Evolutionary conservation across 202 grass and related monocot genomes (phyloP), one percentile per base, ranked within the genome.

Genomic region (Elaeis oleifera): DNA sequence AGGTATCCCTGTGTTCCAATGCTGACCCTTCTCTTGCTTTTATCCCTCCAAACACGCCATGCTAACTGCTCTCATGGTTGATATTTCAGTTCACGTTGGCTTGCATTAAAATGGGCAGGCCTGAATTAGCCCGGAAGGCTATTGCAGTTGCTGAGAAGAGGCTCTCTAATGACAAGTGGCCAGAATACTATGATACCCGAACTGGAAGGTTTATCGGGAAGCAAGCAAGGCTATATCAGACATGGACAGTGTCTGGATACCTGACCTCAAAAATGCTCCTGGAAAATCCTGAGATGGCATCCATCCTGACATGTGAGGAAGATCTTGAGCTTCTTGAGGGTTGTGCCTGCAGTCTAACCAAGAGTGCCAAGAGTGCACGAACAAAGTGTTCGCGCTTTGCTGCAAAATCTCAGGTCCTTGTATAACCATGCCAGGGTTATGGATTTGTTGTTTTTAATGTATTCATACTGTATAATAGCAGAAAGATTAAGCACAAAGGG

Each of bases 171-270:
- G 94, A 99, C 74, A 83, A 99, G 52, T 99, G 94, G 94, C 94
- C 94, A 0, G 94, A 99, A 63, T 99, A 99, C 61, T 99, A 99
- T 6, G 94, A 99, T 71, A 92, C 85, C 23, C 77, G 61, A 25
- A 86, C 94, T 59, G 88, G 88, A 44, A 82, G 80, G 63, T 99
- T 99, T 53, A 76, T 82, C 0, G 94, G 94, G 64, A 99, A 99
- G 72, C 94, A 97, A 65, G 89, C 94, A n/a, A 77, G 88, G 21
- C 87, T 90, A 62, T 86, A 92, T 69, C 94, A 99, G 69, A 99
- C 94, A 64, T 99, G 94, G 94, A 99, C 94, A n/a, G 77, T 92
- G 56, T 88, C 94, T 50, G 88, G 94, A 51, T 99, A 92, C 58
- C 85, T 99, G 74, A 86, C 94, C 18, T 92, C 94, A 13, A 99